Conservation (phyloP, 306 rosid genomes). For the Inga leiocalycina region DNA sequence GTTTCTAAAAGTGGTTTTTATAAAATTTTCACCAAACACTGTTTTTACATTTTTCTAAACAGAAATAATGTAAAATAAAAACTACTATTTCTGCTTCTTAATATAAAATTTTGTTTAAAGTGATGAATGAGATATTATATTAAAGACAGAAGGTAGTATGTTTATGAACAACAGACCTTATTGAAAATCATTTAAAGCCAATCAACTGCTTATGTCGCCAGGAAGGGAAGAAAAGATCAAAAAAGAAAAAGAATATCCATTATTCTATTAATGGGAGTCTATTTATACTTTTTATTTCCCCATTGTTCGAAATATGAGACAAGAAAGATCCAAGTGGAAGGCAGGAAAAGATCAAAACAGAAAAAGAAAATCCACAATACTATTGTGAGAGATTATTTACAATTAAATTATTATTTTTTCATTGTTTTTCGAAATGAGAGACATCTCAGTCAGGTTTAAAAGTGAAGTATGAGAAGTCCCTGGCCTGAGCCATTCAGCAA, state of each 20-base stretch:
- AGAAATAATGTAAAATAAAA: background rate
- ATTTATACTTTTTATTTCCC: conserved; percentile 9
- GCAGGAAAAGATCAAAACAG: background rate
- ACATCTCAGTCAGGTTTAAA: background rate
- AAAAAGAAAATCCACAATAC: background rate
- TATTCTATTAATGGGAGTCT: conserved; percentile 1
- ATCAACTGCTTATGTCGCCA: background rate
- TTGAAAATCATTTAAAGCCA: background rate
- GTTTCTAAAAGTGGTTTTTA: background rate
- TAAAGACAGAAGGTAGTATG: too few relatives aligned
- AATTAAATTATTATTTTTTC: too few relatives aligned
- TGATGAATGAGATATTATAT: too few relatives aligned
- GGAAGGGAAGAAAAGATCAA: background rate
- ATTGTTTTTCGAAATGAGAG: background rate
- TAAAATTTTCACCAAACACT: background rate
- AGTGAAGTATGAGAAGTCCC: conserved; percentile 14
- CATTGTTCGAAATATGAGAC: background rate
- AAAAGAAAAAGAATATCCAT: background rate
- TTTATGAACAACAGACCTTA: background rate
- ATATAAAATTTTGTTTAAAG: too few relatives aligned
- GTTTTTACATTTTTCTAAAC: background rate
- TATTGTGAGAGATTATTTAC: background rate
- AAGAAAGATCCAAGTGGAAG: background rate
- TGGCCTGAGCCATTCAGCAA: background rate
- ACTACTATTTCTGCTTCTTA: background rate